Evolutionary conservation across 2,329 filamentous ascomycete genomes (phyloP).

Genomic region (Aspergillus tanneri): DNA sequence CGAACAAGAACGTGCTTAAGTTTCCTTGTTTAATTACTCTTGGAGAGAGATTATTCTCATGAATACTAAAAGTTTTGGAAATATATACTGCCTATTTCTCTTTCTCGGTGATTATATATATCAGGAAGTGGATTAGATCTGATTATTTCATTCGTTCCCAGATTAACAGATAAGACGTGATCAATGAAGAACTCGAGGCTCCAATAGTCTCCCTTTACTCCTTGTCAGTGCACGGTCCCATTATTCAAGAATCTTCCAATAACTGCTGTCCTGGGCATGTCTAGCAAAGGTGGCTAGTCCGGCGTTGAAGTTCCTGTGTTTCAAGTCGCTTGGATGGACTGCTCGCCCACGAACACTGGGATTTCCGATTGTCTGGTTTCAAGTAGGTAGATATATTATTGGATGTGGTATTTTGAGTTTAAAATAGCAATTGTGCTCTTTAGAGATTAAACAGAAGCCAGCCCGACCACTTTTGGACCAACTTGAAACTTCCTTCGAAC

Average conservation of each 20-base stretch:
- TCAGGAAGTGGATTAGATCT: no score
- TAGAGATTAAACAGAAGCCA: slow-evolving; percentile 27
- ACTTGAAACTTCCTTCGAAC: slow-evolving; percentile 30
- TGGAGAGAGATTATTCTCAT: background rate
- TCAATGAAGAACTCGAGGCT: slow-evolving; percentile 19
- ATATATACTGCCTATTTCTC: background rate
- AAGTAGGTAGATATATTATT: slow-evolving; percentile 20
- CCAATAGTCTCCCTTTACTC: slow-evolving; percentile 19
- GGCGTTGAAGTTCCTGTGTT: slow-evolving; percentile 20
- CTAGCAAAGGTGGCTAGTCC: slow-evolving; percentile 17
- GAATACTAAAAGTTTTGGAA: background rate
- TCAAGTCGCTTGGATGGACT: slow-evolving; percentile 20
- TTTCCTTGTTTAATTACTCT: background rate
- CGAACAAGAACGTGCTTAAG: no score
- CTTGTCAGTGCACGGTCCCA: slow-evolving; percentile 15
- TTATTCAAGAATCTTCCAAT: slow-evolving; percentile 25
- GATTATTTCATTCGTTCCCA: background rate
- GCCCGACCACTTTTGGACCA: slow-evolving; percentile 20
- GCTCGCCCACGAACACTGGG: slow-evolving; percentile 27
- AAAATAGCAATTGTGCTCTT: slow-evolving; percentile 29
- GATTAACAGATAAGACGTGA: background rate
- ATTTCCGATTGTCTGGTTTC: slow-evolving; percentile 18
- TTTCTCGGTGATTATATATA: no score
- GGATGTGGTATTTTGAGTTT: slow-evolving; percentile 18
- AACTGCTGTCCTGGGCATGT: slow-evolving; percentile 21